These are phyloP conservation scores for Yamadazyma philogaea DNA, from an alignment of 805 yeast species.

Conservation along the genomic window DNA sequence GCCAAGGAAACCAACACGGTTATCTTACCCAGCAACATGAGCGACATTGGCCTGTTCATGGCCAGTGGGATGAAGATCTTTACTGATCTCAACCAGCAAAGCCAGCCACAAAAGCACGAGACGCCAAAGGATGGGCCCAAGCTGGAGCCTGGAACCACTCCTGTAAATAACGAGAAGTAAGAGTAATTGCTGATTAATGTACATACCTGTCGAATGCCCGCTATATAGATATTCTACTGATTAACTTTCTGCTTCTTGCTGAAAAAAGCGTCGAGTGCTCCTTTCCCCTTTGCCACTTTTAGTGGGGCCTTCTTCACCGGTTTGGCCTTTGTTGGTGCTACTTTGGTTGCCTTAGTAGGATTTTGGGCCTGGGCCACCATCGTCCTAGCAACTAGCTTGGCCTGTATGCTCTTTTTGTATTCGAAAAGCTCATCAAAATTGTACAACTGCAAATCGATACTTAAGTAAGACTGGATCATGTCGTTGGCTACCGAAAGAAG, in stretches of 20 bases:
- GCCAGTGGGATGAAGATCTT: constrained; percentile 75
- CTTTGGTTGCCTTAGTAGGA: neutral
- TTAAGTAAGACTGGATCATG: constrained; percentile 5
- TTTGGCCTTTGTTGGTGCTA: constrained; percentile 23
- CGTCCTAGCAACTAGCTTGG: constrained; percentile 13
- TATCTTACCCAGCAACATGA: constrained; percentile 71
- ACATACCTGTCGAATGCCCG: constrained; percentile 5
- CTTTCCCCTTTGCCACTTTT: constrained; percentile 54
- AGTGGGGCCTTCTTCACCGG: constrained; percentile 25
- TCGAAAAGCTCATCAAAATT: constrained; percentile 6
- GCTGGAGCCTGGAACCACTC: neutral
- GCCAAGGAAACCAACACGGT: constrained; percentile 81
- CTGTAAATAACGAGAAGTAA: constrained; percentile 9
- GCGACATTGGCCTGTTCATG: constrained; percentile 70
- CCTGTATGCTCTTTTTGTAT: constrained; percentile 10
- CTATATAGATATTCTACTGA: neutral
- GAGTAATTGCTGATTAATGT: neutral
- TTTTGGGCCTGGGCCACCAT: constrained; percentile 20
- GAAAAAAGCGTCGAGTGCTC: constrained; percentile 70
- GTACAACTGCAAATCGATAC: neutral
- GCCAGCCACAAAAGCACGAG: neutral
- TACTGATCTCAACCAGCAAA: constrained; percentile 24
- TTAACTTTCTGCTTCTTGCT: constrained; percentile 21
- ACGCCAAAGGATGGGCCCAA: neutral
- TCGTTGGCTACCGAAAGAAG: constrained; percentile 4